Conservation (phyloP, 768 basidiomycete genomes). For the Rhodotorula sphaerocarpa region DNA sequence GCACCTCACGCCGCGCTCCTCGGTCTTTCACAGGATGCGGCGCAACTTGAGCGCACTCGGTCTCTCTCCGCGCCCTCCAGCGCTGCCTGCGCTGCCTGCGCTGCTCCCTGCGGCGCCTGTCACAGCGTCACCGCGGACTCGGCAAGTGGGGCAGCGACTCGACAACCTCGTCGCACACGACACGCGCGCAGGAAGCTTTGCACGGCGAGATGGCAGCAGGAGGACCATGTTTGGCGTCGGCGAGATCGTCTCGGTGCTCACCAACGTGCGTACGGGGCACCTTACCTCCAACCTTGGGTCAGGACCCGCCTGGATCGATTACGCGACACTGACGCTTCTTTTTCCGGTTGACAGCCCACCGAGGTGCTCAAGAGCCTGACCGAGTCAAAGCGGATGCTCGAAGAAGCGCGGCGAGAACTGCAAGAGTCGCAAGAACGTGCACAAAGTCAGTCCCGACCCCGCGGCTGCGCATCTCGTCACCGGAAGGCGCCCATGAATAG, state of each 20-base stretch:
- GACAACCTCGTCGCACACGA: no score
- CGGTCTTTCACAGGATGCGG: no score
- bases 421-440: slow-evolving; percentile 59
- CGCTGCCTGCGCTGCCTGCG: no score
- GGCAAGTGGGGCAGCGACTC: no score
- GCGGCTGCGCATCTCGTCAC: no score
- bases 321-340: background rate
- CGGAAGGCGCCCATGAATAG: no score
- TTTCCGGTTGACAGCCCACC: slow-evolving; percentile 53
- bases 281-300: slow-evolving; percentile 17
- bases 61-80: no score
- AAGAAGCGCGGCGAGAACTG: slow-evolving; percentile 69
- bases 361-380: slow-evolving; percentile 70
- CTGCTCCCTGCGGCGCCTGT: no score
- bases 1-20: no score
- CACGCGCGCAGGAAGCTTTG: no score
- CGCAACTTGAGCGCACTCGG: no score
- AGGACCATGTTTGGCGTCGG: slow-evolving; percentile 66
- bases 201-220: background rate
- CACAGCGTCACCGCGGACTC: no score
- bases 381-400: slow-evolving; percentile 65
- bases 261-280: slow-evolving; percentile 53
- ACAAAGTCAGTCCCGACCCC: slow-evolving; percentile 42
- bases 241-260: slow-evolving; percentile 64
- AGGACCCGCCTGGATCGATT: slow-evolving; percentile 10